Conservation (phyloP, 192 early-diverging fungal genomes). For the Allomyces arbusculus region DNA sequence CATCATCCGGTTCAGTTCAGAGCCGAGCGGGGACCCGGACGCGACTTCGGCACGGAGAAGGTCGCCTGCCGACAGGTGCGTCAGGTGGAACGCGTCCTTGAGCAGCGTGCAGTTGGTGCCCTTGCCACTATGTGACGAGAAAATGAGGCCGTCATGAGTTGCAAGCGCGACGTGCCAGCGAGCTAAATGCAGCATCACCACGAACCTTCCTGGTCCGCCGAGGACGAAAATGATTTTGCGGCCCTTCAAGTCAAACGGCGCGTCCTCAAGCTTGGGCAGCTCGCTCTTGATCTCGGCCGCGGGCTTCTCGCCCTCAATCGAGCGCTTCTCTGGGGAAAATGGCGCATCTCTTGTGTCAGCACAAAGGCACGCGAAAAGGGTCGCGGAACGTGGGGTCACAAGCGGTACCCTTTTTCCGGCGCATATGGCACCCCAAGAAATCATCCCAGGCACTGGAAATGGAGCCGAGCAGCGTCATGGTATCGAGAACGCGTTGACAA, state of each 20-base stretch:
- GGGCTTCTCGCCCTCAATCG: no score
- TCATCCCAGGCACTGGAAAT: no score
- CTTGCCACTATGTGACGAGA: background rate
- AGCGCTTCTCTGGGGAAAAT: no score
- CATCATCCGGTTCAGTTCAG: constrained; percentile 21
- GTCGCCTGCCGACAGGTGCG: constrained; percentile 38
- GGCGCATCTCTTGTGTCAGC: no score
- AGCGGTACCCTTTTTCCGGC: no score
- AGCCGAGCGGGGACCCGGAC: constrained; percentile 16
- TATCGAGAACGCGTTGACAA: no score
- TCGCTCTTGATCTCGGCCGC: no score
- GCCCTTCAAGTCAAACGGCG: constrained; percentile 4
- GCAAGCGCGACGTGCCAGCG: background rate
- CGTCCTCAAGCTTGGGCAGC: no score
- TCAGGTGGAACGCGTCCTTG: constrained; percentile 16
- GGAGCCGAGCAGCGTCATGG: no score
- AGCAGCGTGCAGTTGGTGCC: constrained; percentile 36
- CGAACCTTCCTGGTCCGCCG: constrained; percentile 20
- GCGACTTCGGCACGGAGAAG: constrained; percentile 32
- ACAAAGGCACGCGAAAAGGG: no score
- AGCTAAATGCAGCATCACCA: constrained; percentile 12
- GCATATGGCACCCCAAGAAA: no score
- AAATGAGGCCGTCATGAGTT: background rate
- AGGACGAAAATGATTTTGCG: constrained; percentile 24
- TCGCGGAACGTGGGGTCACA: no score